These are phyloP conservation scores for Cutaneotrichosporon sp. DNA, from an alignment of 1,284 basidiomycete species.

Conservation along the genomic window DNA sequence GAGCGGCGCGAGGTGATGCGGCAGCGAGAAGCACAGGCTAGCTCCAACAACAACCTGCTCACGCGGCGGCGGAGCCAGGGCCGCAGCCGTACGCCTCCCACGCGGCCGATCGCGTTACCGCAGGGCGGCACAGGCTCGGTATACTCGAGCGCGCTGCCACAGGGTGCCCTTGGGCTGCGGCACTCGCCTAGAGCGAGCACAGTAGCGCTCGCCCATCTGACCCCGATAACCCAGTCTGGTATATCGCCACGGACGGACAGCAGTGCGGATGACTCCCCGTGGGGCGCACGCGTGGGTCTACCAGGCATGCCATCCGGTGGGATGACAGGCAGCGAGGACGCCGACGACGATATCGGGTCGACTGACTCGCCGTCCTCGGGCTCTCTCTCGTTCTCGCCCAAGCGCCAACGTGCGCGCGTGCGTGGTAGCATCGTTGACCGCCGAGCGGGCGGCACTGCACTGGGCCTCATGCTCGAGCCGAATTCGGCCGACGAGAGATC, in stretches of 20 bases:
- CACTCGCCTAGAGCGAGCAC: conserved; percentile 21
- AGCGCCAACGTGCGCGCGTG: conserved; percentile 10
- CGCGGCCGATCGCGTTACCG: conserved; percentile 12
- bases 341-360: conserved; percentile 38
- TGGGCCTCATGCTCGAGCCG: conserved; percentile 11
- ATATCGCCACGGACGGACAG: background rate
- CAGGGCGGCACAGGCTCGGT: background rate
- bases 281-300: conserved; percentile 13
- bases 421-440: background rate
- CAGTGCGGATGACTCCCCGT: conserved; percentile 7
- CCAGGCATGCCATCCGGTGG: conserved; percentile 15
- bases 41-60: conserved; percentile 1
- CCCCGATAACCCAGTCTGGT: conserved; percentile 6
- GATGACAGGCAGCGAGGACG: conserved; percentile 36
- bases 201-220: conserved; percentile 19
- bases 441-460: background rate
- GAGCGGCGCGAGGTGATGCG: conserved; percentile 3
- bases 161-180: conserved; percentile 1
- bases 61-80: conserved; percentile 15
- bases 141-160: background rate
- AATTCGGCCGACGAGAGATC: conserved; percentile 12
- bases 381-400: conserved; percentile 36
- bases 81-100: conserved; percentile 19
- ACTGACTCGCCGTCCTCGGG: conserved; percentile 36
- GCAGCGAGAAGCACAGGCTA: background rate